These are phyloP conservation scores for Metschnikowia kofuensis DNA, from an alignment of 805 yeast genomes.

Conservation along the genomic window DNA sequence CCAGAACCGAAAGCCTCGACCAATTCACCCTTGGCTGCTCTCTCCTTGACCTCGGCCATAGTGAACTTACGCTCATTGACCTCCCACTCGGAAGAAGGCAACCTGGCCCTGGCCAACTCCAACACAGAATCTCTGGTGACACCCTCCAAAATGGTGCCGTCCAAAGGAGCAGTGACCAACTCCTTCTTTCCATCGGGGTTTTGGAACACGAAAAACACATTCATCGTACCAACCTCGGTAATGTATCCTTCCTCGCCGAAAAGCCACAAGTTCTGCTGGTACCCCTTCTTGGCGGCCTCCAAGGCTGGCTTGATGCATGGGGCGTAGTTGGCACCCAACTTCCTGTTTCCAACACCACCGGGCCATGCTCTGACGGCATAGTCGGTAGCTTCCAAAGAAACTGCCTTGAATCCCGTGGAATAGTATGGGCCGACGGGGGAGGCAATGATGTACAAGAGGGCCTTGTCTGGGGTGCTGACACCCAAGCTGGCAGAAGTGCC, in stretches of 20 bases:
- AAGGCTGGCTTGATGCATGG: slow-evolving; percentile 90
- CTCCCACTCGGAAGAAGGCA: slow-evolving; percentile 75
- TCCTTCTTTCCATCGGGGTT: slow-evolving; percentile 84
- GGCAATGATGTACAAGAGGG: slow-evolving; percentile 80
- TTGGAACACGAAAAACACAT: slow-evolving; percentile 83
- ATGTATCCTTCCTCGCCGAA: slow-evolving; percentile 84
- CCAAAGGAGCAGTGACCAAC: slow-evolving; percentile 92
- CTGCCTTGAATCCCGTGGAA: slow-evolving; percentile 90
- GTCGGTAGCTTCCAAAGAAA: slow-evolving; percentile 89
- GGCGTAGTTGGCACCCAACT: slow-evolving; percentile 97
- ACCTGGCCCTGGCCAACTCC: slow-evolving; percentile 69
- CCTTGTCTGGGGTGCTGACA: slow-evolving; percentile 77
- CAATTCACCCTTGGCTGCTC: slow-evolving; percentile 75
- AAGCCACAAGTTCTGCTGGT: slow-evolving; percentile 94
- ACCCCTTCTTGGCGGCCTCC: slow-evolving; percentile 88
- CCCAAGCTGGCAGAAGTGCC: slow-evolving; percentile 91
- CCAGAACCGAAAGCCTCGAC: slow-evolving; percentile 97
- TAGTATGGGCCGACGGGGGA: slow-evolving; percentile 97
- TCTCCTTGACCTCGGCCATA: slow-evolving; percentile 75
- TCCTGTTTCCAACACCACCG: slow-evolving; percentile 95
- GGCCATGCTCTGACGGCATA: slow-evolving; percentile 99
- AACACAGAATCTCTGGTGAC: slow-evolving; percentile 91
- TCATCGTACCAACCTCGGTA: slow-evolving; percentile 98
- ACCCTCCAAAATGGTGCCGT: slow-evolving; percentile 96
- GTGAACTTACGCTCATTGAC: slow-evolving; percentile 81